Evolutionary conservation across 768 basidiomycete species (phyloP).

Genomic region (Trametes punicea): DNA sequence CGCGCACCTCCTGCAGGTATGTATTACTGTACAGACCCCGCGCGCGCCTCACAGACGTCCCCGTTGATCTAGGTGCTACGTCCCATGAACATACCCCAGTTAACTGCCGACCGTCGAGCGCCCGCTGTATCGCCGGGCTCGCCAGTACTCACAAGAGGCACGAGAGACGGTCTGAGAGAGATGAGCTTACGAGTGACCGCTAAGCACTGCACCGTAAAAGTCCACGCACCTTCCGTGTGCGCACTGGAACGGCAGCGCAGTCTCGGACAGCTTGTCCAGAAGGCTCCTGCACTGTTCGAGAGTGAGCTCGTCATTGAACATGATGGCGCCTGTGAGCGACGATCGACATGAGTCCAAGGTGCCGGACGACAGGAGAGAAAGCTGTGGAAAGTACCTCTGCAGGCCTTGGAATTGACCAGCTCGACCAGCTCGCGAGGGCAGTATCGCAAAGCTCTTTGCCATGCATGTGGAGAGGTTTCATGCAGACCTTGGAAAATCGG

Average conservation of each 20-base stretch:
- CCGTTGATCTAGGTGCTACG: too few species aligned
- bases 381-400: slow-evolving; percentile 61
- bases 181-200: not conserved
- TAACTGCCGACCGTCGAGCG: not conserved
- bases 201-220: not conserved
- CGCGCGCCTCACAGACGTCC: too few species aligned
- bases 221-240: slow-evolving; percentile 80
- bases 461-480: slow-evolving; percentile 26
- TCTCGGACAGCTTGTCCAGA: slow-evolving; percentile 61
- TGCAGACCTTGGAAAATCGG: not conserved
- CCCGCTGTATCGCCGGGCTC: not conserved
- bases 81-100: slow-evolving; percentile 7
- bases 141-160: slow-evolving; percentile 18
- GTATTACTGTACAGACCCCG: too few species aligned
- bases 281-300: slow-evolving; percentile 67
- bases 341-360: not conserved
- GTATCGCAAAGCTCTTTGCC: slow-evolving; percentile 73
- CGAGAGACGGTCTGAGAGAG: slow-evolving; percentile 21
- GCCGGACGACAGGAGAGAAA: not conserved
- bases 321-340: slow-evolving; percentile 73
- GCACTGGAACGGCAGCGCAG: slow-evolving; percentile 89
- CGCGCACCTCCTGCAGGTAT: not conserved
- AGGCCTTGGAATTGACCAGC: slow-evolving; percentile 92
- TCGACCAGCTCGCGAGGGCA: slow-evolving; percentile 84
- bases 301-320: slow-evolving; percentile 87